Conservation (phyloP, 345 rosid genomes). For the Citrus glauca region DNA sequence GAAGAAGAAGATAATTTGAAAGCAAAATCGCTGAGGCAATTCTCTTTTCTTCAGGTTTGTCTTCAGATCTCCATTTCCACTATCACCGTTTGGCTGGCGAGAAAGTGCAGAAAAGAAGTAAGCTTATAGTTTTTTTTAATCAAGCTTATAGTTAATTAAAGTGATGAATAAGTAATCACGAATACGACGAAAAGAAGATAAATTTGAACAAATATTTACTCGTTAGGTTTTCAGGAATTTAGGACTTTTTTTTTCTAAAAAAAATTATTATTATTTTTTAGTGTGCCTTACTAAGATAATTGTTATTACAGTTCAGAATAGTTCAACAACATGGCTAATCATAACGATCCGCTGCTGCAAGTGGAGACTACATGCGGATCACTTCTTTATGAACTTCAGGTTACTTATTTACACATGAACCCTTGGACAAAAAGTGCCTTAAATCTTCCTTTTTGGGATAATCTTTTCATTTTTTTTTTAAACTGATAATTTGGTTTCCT, state of each 20-base stretch:
- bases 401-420: conserved; percentile 12
- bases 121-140: background rate
- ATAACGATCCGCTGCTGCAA: conserved; percentile 51
- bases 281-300: background rate
- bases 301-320: conserved; percentile 24
- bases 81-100: background rate
- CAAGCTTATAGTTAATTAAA: background rate
- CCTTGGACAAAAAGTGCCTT: background rate
- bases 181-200: background rate
- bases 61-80: conserved; percentile 1
- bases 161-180: background rate
- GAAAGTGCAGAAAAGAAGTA: background rate
- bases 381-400: conserved; percentile 89
- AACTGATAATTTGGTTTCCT: background rate
- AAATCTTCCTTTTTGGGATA: background rate
- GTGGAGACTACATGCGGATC: conserved; percentile 82
- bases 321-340: conserved; percentile 46
- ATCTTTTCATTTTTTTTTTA: background rate
- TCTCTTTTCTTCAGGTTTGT: conserved; percentile 20
- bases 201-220: background rate
- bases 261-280: background rate
- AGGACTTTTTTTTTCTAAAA: background rate
- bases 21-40: background rate
- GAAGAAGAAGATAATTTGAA: background rate
- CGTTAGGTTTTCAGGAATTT: background rate